phyloP scores from a whole-genome alignment of 331 rosid species.

The Dryas integrifolia region DNA sequence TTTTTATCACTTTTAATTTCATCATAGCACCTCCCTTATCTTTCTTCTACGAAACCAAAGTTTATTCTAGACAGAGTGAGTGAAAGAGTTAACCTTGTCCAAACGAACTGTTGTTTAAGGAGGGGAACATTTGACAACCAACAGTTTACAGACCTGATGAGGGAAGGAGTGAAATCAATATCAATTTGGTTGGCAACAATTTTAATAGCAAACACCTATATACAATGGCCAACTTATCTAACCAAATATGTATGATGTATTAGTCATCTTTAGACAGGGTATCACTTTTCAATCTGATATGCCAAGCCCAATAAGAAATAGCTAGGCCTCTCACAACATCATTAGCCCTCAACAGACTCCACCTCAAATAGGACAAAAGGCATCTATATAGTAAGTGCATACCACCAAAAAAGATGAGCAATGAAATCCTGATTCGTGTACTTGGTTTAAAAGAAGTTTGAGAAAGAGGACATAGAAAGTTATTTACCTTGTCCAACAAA shows the following conservation, averaged over 20 bases:
- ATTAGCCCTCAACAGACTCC: not conserved
- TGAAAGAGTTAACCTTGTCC: no score
- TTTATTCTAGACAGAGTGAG: no score
- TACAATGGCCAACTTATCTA: no score
- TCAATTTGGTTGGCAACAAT: not conserved
- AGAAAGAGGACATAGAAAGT: no score
- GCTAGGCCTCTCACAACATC: not conserved
- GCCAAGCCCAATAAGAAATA: not conserved
- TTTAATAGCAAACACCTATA: not conserved
- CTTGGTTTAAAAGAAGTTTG: not conserved
- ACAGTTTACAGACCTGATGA: no score
- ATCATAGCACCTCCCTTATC: no score
- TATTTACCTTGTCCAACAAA: constrained; percentile 72
- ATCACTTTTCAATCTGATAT: not conserved
- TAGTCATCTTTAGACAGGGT: not conserved
- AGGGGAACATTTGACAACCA: no score
- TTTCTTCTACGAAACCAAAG: no score
- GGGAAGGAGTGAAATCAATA: no score
- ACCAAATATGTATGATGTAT: not conserved
- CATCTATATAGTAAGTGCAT: not conserved
- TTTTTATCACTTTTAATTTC: no score
- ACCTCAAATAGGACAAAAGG: not conserved
- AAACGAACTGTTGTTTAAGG: no score
- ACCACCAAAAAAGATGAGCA: not conserved
- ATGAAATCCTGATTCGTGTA: no score